Conservation (phyloP, 2,329 filamentous ascomycete species). For the Diaporthe capsici region DNA sequence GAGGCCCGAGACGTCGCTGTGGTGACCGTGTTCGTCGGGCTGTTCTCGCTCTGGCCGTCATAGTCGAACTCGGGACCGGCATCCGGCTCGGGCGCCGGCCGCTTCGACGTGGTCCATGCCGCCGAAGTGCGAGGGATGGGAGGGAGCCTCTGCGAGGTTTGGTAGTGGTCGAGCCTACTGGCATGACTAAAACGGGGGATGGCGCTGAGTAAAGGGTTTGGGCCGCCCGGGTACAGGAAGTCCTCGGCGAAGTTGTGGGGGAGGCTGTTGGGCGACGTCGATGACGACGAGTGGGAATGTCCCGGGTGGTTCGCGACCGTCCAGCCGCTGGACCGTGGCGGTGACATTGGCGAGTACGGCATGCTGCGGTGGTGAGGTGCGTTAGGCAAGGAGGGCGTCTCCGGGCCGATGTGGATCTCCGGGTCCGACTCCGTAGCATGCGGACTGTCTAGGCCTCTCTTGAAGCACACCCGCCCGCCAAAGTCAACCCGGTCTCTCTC, state of each 20-base stretch:
- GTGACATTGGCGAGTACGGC: slow-evolving; percentile 38
- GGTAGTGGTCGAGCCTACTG: slow-evolving; percentile 33
- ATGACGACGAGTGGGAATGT: slow-evolving; percentile 31
- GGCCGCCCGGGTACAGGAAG: slow-evolving; percentile 46
- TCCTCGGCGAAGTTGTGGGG: slow-evolving; percentile 41
- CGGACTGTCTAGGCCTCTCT: slow-evolving; percentile 48
- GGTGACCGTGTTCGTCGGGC: slow-evolving; percentile 40
- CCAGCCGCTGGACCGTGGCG: slow-evolving; percentile 37
- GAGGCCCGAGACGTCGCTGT: slow-evolving; percentile 23
- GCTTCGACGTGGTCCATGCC: slow-evolving; percentile 33
- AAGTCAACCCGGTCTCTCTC: slow-evolving; percentile 41
- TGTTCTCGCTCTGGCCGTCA: slow-evolving; percentile 43
- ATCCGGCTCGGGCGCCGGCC: slow-evolving; percentile 46
- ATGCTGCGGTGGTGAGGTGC: slow-evolving; percentile 30
- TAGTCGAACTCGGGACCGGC: slow-evolving; percentile 43
- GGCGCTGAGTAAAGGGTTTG: slow-evolving; percentile 60
- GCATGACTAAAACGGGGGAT: slow-evolving; percentile 55
- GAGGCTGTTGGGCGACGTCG: slow-evolving; percentile 34
- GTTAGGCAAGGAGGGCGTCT: slow-evolving; percentile 40
- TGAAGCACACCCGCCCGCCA: slow-evolving; percentile 50
- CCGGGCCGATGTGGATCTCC: slow-evolving; percentile 41
- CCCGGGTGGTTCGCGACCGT: slow-evolving; percentile 48
- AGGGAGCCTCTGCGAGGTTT: slow-evolving; percentile 34
- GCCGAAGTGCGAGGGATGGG: slow-evolving; percentile 9
- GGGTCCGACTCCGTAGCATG: slow-evolving; percentile 58